Evolutionary conservation across 345 rosid genomes (phyloP).

Genomic region (Tarenaya hassleriana): DNA sequence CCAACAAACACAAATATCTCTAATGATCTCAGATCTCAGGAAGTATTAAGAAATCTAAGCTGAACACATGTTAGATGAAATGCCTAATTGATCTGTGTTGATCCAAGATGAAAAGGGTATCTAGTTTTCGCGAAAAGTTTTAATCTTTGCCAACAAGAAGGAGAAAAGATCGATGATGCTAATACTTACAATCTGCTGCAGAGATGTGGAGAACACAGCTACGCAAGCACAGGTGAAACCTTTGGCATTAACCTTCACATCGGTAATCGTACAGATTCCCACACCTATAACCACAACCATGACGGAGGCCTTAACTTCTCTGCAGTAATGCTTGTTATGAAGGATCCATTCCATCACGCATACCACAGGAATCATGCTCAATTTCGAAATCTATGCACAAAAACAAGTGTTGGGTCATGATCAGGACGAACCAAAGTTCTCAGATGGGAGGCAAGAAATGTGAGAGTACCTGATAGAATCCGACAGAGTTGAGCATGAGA

Average conservation of each 20-base stretch:
- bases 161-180: background rate
- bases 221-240: constrained; percentile 82
- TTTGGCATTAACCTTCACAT: constrained; percentile 88
- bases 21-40: no score
- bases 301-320: constrained; percentile 70
- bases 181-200: constrained; percentile 87
- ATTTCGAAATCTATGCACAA: constrained; percentile 63
- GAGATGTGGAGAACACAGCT: constrained; percentile 81
- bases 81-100: no score
- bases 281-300: constrained; percentile 86
- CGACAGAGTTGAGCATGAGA: constrained; percentile 95
- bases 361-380: constrained; percentile 96
- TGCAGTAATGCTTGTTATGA: constrained; percentile 70
- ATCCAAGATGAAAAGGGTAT: no score
- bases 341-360: constrained; percentile 94
- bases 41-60: no score
- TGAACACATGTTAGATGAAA: no score
- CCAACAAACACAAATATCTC: no score
- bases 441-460: background rate
- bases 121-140: background rate
- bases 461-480: constrained; percentile 64
- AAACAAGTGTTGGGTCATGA: background rate
- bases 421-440: constrained; percentile 4
- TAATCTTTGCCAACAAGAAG: background rate
- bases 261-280: constrained; percentile 90